phyloP scores from a whole-genome alignment of 2,329 filamentous ascomycete genomes.

The Aspergillus japonicus region DNA sequence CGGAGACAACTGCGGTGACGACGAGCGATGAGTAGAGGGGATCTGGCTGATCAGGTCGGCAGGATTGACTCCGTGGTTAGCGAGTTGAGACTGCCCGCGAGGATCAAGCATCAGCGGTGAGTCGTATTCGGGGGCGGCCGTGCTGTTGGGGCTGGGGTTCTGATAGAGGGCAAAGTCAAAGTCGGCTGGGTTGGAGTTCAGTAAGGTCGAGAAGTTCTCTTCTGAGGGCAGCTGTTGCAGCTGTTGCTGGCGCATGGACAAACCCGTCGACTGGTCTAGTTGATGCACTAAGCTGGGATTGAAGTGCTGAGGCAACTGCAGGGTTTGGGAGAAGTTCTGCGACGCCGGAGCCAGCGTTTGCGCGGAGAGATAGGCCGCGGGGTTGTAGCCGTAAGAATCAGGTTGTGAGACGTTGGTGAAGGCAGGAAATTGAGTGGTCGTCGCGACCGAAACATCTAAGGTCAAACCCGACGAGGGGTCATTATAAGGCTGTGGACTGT shows the following conservation, averaged over 20 bases:
- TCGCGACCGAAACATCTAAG: constrained; percentile 38
- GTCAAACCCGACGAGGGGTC: constrained; percentile 33
- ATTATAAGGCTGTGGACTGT: constrained; percentile 42
- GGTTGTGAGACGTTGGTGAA: constrained; percentile 27
- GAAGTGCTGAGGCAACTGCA: constrained; percentile 38
- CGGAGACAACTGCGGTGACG: constrained; percentile 56
- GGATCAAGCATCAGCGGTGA: constrained; percentile 42
- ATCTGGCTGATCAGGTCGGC: constrained; percentile 48
- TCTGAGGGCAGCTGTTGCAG: constrained; percentile 19
- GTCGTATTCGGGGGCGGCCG: constrained; percentile 35
- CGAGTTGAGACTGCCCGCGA: constrained; percentile 34
- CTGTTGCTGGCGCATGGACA: constrained; percentile 25
- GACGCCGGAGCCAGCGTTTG: constrained; percentile 33
- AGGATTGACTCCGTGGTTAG: constrained; percentile 47
- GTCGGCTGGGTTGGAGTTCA: constrained; percentile 38
- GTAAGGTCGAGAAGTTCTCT: constrained; percentile 40
- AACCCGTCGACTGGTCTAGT: constrained; percentile 33
- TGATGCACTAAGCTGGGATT: constrained; percentile 38
- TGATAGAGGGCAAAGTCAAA: constrained; percentile 44
- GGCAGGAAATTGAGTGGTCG: constrained; percentile 31
- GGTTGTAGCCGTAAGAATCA: constrained; percentile 38
- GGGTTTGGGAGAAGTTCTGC: constrained; percentile 35
- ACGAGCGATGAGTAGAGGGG: constrained; percentile 52
- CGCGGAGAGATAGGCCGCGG: constrained; percentile 36
- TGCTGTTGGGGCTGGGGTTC: constrained; percentile 32